A percentile compares a stretch with the other conserved stretches of the same genome.
phyloP scores from a whole-genome alignment of 2,329 filamentous ascomycete genomes.

The Ceratocystis lukuohia region DNA sequence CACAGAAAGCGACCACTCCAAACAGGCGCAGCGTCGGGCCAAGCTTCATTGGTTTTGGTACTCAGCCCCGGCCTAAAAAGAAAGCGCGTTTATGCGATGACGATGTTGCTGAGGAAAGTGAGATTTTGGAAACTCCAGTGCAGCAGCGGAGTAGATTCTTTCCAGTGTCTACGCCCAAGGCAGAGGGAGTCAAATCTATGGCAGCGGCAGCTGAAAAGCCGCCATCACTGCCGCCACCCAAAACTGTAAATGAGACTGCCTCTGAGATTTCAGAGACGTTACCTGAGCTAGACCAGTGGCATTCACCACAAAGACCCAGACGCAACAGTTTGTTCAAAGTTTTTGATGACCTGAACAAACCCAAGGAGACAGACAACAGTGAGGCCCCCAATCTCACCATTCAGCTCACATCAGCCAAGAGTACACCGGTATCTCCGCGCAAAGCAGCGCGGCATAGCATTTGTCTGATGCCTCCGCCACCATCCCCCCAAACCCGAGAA shows the following conservation, averaged over 20 bases:
- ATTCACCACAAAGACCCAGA: slow-evolving; percentile 26
- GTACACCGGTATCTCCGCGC: slow-evolving; percentile 11
- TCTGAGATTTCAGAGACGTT: slow-evolving; percentile 38
- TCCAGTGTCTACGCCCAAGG: slow-evolving; percentile 24
- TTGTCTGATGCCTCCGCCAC: slow-evolving; percentile 9
- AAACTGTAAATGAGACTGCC: slow-evolving; percentile 26
- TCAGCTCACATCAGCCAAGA: background rate
- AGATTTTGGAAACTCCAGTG: slow-evolving; percentile 22
- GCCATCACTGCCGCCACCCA: slow-evolving; percentile 1
- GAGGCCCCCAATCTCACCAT: background rate
- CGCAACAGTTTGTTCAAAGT: slow-evolving; percentile 29
- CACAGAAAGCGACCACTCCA: slow-evolving; percentile 17
- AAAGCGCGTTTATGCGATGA: slow-evolving; percentile 42
- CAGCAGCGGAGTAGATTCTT: slow-evolving; percentile 44
- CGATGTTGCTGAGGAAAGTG: slow-evolving; percentile 23
- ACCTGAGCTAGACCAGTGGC: slow-evolving; percentile 40
- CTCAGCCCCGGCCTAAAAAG: slow-evolving; percentile 35
- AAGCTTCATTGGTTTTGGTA: slow-evolving; percentile 12
- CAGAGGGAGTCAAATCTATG: background rate
- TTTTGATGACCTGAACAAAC: slow-evolving; percentile 30
- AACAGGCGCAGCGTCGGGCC: slow-evolving; percentile 22
- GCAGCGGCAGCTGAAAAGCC: background rate
- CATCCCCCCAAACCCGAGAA: background rate
- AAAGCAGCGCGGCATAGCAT: slow-evolving; percentile 13
- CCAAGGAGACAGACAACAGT: slow-evolving; percentile 1